A percentile compares a stretch with the other conserved stretches of the same genome.
These are phyloP conservation scores for Penicillium steckii DNA, from an alignment of 495 filamentous ascomycete genomes.

Conservation along the genomic window DNA sequence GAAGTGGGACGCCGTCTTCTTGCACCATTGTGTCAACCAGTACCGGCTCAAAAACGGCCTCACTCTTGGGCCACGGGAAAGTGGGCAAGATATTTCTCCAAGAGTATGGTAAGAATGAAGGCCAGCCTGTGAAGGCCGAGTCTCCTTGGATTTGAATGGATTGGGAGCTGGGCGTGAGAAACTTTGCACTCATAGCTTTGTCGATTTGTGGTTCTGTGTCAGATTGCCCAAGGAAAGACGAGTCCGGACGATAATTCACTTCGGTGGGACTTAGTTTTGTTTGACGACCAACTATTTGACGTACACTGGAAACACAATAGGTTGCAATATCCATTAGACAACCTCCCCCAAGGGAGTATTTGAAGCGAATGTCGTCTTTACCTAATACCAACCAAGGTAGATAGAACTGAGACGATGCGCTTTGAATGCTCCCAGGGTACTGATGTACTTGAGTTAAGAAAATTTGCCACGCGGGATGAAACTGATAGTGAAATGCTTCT, in stretches of 20 bases:
- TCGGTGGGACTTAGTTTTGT: not conserved
- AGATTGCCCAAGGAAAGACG: not conserved
- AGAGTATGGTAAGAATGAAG: slow-evolving; percentile 8
- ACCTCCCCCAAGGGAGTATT: not conserved
- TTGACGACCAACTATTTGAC: not conserved
- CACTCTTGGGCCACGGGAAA: slow-evolving; percentile 27
- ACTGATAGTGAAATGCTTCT: slow-evolving; percentile 59
- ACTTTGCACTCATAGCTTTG: slow-evolving; percentile 39
- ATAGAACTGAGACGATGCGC: slow-evolving; percentile 10
- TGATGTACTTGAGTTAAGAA: slow-evolving; percentile 46
- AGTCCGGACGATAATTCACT: not conserved
- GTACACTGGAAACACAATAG: not conserved
- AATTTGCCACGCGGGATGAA: slow-evolving; percentile 53
- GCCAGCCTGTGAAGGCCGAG: slow-evolving; percentile 16
- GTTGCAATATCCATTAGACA: not conserved
- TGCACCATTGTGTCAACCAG: slow-evolving; percentile 17
- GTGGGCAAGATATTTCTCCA: slow-evolving; percentile 17
- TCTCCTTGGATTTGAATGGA: slow-evolving; percentile 38
- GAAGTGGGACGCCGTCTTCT: slow-evolving; percentile 19
- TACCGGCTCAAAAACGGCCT: slow-evolving; percentile 24
- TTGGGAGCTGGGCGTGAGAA: slow-evolving; percentile 41
- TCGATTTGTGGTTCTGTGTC: slow-evolving; percentile 34
- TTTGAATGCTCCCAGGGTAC: slow-evolving; percentile 8
- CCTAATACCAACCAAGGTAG: slow-evolving; percentile 9
- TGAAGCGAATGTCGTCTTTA: slow-evolving; percentile 53